Evolutionary conservation across 495 filamentous ascomycete species (phyloP).

Genomic region (Pseudoneurospora amorphoporcata): DNA sequence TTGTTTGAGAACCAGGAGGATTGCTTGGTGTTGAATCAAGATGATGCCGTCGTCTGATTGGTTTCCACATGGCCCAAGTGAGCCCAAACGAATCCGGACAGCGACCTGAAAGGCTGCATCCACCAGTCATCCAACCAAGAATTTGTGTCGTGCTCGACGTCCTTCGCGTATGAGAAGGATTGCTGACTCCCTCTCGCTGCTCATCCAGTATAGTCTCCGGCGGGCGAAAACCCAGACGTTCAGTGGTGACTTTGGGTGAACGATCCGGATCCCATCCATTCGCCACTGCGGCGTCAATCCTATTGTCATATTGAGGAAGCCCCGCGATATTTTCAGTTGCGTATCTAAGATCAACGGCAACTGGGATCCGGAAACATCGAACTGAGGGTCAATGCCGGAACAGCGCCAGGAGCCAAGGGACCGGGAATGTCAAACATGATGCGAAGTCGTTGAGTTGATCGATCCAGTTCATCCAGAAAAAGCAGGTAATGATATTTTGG

Average conservation of each 20-base stretch:
- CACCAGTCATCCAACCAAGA: background rate
- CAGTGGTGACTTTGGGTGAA: constrained; percentile 35
- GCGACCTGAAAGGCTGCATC: background rate
- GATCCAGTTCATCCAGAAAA: constrained; percentile 54
- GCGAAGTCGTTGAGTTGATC: constrained; percentile 57
- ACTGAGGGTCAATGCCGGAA: constrained; percentile 49
- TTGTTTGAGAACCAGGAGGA: background rate
- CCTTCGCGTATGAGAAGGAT: constrained; percentile 8
- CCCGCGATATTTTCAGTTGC: constrained; percentile 31
- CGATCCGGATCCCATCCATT: constrained; percentile 44
- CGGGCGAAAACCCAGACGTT: constrained; percentile 47
- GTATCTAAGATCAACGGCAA: constrained; percentile 50
- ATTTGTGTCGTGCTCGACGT: background rate
- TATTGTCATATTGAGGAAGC: constrained; percentile 43
- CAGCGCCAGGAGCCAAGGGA: constrained; percentile 47
- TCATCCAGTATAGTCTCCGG: constrained; percentile 48
- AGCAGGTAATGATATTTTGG: constrained; percentile 27
- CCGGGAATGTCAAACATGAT: constrained; percentile 51
- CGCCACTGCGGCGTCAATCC: constrained; percentile 31
- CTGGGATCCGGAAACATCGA: constrained; percentile 46
- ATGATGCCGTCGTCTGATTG: background rate
- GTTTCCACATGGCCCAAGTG: background rate
- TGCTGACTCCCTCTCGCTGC: constrained; percentile 45
- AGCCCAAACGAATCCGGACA: background rate
- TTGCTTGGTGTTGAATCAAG: background rate